Evolutionary conservation across 1,284 basidiomycete genomes (phyloP).

Genomic region (Fistulinella cinereoalba): DNA sequence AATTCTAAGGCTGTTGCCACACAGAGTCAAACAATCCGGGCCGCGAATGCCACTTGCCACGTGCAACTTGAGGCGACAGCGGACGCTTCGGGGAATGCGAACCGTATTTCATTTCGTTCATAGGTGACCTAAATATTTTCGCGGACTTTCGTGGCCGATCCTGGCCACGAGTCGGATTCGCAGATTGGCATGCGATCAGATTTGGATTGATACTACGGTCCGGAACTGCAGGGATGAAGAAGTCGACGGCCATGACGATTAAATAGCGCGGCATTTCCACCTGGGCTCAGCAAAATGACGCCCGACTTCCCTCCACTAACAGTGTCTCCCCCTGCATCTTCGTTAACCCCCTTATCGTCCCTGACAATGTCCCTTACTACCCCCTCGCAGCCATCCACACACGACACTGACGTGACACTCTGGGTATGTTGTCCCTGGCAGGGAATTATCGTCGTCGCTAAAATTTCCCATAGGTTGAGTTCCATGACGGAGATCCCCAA

Average conservation of each 20-base stretch:
- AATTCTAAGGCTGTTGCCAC: slow-evolving; percentile 25
- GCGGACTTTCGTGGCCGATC: slow-evolving; percentile 14
- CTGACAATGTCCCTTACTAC: slow-evolving; percentile 13
- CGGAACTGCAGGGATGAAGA: slow-evolving; percentile 7
- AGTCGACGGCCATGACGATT: not conserved
- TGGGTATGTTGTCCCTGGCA: slow-evolving; percentile 10
- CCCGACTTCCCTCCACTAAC: not conserved
- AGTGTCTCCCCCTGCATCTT: slow-evolving; percentile 7
- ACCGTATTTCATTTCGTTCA: not conserved
- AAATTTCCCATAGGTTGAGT: slow-evolving; percentile 46
- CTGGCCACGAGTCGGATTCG: slow-evolving; percentile 9
- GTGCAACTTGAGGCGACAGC: too few species aligned
- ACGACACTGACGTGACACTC: slow-evolving; percentile 11
- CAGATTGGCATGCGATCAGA: slow-evolving; percentile 11
- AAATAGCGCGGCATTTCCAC: not conserved
- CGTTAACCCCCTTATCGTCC: not conserved
- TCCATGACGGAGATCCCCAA: slow-evolving; percentile 44
- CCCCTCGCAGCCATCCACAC: slow-evolving; percentile 18
- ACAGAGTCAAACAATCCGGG: slow-evolving; percentile 18
- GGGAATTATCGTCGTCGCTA: slow-evolving; percentile 3
- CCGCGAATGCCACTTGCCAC: too few species aligned
- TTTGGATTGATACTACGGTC: not conserved
- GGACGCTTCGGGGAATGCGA: too few species aligned
- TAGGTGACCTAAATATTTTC: slow-evolving; percentile 3
- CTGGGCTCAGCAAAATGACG: slow-evolving; percentile 8